Evolutionary conservation across 768 basidiomycete genomes (phyloP), one percentile per base, ranked within the genome.

Genomic region (Termitomyces sp.): DNA sequence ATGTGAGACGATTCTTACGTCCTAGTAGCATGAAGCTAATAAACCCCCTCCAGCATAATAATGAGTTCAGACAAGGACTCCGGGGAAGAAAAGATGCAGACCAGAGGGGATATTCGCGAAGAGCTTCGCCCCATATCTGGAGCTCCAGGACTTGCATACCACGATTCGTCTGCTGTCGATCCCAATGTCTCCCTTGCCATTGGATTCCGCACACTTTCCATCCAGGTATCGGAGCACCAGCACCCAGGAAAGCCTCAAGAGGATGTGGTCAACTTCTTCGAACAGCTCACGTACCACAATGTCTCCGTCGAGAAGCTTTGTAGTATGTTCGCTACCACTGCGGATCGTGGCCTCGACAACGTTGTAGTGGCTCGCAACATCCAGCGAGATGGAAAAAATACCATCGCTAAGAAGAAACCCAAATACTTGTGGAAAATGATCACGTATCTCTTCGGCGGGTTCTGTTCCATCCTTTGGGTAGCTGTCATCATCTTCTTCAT

Each of bases 391-490:
- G 62, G 62, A 16, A 63, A 58, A 43, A 63, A 63, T 23, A 41
- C 47, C 16, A 55, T 63, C 14, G 32, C 44, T 2, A 56, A 60
- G 43, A 23, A 32, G 23, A 49, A 55, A 35, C 59, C 59, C 2
- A 48, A 58, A 30, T 63, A 63, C n/a, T 16, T 57, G 7, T 57
- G 52, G 53, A 57, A 60, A 52, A 18, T 61, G 3, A n/a, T 63
- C 1, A 14, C n/a, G 2, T 60, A 63, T 41, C 26, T 63, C 2
- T 63, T 63, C 28, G 59, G 59, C 44, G 59, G 62, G 8, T 63
- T 63, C 41, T 61, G 59, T 8, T 60, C 59, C 28, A 57, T 63
- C 8, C 56, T 63, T n/a, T 63, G 62, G 62, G 36, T 57, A 13
- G 62, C 51, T 9, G 59, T 63, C 20, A 20, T 63, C 32, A 47